Evolutionary conservation across 345 rosid species (phyloP).

Genomic region (Ceriops zippeliana): DNA sequence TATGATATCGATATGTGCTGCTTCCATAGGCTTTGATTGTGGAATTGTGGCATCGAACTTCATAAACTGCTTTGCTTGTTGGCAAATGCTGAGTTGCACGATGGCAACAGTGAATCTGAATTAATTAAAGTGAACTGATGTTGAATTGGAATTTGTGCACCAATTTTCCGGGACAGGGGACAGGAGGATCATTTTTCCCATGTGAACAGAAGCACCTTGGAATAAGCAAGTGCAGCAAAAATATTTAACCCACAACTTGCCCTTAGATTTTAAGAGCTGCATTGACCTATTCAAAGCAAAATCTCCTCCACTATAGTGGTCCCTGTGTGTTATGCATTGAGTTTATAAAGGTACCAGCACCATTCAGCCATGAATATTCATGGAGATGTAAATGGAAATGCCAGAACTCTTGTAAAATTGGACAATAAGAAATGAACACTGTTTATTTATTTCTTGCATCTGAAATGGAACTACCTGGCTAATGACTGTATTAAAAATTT

Average conservation of each 20-base stretch:
- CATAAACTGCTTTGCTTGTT: constrained; percentile 26
- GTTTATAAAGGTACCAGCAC: not conserved
- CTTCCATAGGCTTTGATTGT: constrained; percentile 50
- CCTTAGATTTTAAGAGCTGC: constrained; percentile 19
- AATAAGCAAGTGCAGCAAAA: constrained; percentile 7
- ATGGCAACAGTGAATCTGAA: constrained; percentile 33
- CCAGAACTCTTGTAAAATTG: not conserved
- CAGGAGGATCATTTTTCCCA: constrained; percentile 39
- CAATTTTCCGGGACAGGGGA: constrained; percentile 43
- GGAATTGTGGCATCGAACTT: constrained; percentile 54
- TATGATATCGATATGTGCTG: constrained; percentile 35
- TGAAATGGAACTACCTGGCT: not conserved
- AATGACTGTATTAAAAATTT: not conserved
- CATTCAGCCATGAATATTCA: not conserved
- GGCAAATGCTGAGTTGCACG: constrained; percentile 24
- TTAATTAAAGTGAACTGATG: constrained; percentile 33
- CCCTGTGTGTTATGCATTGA: not conserved
- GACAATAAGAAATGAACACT: not conserved
- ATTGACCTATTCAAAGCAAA: constrained; percentile 24
- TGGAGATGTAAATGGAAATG: not conserved
- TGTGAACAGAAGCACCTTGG: constrained; percentile 40
- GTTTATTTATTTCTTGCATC: not conserved
- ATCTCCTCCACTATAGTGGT: constrained; percentile 11
- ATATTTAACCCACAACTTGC: not conserved
- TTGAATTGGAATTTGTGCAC: constrained; percentile 36